Base-by-base conservation (phyloP, 768 basidiomycete genomes). In the Cystoderma amianthinum region DNA sequence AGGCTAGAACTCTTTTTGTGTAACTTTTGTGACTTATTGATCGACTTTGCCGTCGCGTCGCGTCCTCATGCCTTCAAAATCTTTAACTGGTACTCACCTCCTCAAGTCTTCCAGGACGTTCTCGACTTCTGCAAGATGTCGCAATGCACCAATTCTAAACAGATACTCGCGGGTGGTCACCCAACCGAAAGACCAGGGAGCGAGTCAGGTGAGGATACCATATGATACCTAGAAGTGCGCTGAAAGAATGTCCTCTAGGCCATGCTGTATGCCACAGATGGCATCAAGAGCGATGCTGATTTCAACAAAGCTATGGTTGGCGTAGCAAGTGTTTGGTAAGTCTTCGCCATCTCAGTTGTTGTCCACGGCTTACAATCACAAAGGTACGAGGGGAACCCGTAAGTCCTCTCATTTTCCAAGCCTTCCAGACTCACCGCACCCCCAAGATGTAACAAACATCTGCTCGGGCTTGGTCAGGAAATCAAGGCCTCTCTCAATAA, bases 321-420 rank as follows among this genome's bases (percentile, higher is more conserved):
- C 38, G 81, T 99, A 19, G 96, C 82, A 7, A 95, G 92, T 50
- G 86, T 99, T 24, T 99, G 96, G 96, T 93, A 57, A 59, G 83
- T 66, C 32, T 22, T 16, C 38, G 24, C 16, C 28, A 34, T 32
- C 30, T 48, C 25, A 47, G 37, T 21, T 28, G 48, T 41, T 15
- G 25, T 39, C 25, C 33, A 24, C 15, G 21, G 10, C 42, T 53
- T 47, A 43, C 42, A 41, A 43, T 38, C 32, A 55, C 47, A 44
- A 45, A 97, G 94, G 94, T 98, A 98, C 55, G 95, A 99, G 60
- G 95, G 95, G 32, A 97, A 96, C 62, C 96, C 96, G 88, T 98
- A 61, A 69, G 90, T 69, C 22, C 21, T n/a, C 20, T 23, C n/a
- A 9, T 39, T 18, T 18, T 28, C 39, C 22, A 32, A n/a, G 38